phyloP scores from a whole-genome alignment of 441 rosid genomes.

The Manihot esculenta region DNA sequence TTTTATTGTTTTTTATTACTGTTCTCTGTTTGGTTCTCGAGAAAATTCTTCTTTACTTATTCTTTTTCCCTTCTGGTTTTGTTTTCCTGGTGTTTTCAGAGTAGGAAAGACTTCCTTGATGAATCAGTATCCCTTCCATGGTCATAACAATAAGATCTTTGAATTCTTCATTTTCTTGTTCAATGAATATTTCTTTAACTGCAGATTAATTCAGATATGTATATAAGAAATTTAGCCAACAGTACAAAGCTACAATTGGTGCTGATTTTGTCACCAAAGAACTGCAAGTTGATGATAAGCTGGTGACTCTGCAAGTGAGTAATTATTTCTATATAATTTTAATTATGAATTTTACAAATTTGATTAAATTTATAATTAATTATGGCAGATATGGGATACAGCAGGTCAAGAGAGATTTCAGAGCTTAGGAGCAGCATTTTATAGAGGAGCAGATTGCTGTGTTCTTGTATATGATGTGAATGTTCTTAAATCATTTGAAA shows the following conservation, averaged over 20 bases:
- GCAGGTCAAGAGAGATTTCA: conserved; percentile 95
- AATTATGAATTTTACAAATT: too few relatives aligned
- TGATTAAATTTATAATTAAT: too few relatives aligned
- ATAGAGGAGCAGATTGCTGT: conserved; percentile 95
- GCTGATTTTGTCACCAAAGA: conserved; percentile 95
- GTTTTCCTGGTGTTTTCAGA: conserved; percentile 30
- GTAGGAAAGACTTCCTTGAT: conserved; percentile 84
- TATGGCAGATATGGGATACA: conserved; percentile 78
- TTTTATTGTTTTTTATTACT: too few relatives aligned
- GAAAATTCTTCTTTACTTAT: not conserved
- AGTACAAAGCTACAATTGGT: conserved; percentile 90
- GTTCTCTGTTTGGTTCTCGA: not conserved
- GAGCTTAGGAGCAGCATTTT: conserved; percentile 84
- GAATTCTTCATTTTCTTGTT: too few relatives aligned
- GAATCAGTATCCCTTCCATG: conserved; percentile 56
- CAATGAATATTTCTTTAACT: not conserved
- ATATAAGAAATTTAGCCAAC: conserved; percentile 80
- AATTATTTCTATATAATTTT: too few relatives aligned
- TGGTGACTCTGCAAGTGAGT: conserved; percentile 79
- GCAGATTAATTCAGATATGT: conserved; percentile 55
- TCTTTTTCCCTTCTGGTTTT: not conserved
- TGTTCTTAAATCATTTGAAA: conserved; percentile 65
- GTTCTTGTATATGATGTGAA: conserved; percentile 90
- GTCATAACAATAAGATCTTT: not conserved
- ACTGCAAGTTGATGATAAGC: conserved; percentile 75